Conservation (phyloP, 2,329 filamentous ascomycete genomes). For the Dothiorella sarmentorum region DNA sequence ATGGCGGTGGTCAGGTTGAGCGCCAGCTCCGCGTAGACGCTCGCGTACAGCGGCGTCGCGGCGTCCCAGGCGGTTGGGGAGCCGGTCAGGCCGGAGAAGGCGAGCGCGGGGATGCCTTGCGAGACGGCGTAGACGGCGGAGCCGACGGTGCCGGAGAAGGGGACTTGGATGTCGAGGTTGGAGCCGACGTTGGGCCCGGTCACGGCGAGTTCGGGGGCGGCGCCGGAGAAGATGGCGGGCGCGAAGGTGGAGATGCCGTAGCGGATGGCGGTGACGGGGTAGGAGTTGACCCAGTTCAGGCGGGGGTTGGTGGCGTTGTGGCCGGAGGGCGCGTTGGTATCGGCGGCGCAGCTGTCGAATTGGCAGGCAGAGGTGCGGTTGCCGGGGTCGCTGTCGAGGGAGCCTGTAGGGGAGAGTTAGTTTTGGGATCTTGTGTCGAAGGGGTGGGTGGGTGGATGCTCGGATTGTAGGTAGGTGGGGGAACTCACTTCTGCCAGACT, state of each 20-base stretch:
- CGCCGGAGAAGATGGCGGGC: conserved; percentile 52
- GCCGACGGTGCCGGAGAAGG: conserved; percentile 66
- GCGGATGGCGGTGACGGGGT: conserved; percentile 61
- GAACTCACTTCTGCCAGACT: conserved; percentile 58
- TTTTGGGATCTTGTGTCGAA: background rate
- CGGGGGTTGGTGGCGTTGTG: conserved; percentile 55
- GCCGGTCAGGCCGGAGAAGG: conserved; percentile 58
- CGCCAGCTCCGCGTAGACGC: conserved; percentile 63
- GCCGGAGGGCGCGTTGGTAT: conserved; percentile 56
- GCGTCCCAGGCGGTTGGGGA: conserved; percentile 54
- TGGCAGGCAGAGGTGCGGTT: conserved; percentile 53
- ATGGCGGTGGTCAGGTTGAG: conserved; percentile 56
- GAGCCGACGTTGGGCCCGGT: conserved; percentile 60
- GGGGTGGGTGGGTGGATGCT: background rate
- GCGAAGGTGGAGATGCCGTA: conserved; percentile 59
- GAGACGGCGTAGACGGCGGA: conserved; percentile 59
- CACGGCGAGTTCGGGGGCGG: conserved; percentile 59
- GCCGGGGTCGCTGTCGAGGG: conserved; percentile 48
- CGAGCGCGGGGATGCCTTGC: conserved; percentile 60
- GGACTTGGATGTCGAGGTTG: conserved; percentile 56
- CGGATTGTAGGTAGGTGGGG: background rate
- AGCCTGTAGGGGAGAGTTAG: conserved; percentile 43
- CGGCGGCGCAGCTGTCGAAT: conserved; percentile 58
- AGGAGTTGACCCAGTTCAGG: conserved; percentile 71
- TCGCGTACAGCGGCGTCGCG: conserved; percentile 49